Percentiles rank a stretch among this genome's conserved stretches.
phyloP scores from a whole-genome alignment of 2,329 filamentous ascomycete genomes.

The Apiospora hydei region DNA sequence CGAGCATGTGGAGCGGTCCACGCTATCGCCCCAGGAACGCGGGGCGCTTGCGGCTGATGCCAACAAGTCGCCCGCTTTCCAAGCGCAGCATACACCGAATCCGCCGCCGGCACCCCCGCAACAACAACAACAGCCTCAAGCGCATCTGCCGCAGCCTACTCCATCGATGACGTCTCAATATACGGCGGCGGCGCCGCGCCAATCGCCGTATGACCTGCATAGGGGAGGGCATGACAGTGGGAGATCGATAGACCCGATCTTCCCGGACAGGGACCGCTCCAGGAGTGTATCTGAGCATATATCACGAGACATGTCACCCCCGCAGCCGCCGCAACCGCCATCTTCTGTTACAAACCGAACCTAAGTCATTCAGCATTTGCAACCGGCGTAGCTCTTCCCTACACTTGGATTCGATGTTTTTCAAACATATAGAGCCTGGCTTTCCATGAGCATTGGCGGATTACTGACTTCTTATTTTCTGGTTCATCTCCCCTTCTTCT shows the following conservation, averaged over 20 bases:
- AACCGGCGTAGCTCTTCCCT: conserved; percentile 6
- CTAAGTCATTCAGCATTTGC: neutral
- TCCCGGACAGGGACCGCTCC: conserved; percentile 42
- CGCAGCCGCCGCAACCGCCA: neutral
- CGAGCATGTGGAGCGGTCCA: conserved; percentile 41
- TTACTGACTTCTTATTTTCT: neutral
- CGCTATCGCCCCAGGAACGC: conserved; percentile 39
- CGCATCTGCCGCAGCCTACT: conserved; percentile 36
- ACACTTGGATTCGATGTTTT: neutral
- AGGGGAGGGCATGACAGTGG: conserved; percentile 26
- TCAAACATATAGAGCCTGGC: conserved; percentile 2
- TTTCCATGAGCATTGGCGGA: conserved; percentile 4
- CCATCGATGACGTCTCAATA: conserved; percentile 34
- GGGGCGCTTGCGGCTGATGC: conserved; percentile 34
- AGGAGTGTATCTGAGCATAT: conserved; percentile 40
- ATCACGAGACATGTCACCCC: conserved; percentile 23
- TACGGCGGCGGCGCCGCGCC: conserved; percentile 34
- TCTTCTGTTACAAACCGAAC: conserved; percentile 18
- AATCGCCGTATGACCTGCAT: conserved; percentile 35
- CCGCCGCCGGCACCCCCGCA: neutral
- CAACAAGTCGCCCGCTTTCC: conserved; percentile 40
- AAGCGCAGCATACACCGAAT: conserved; percentile 35
- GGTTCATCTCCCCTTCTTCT: neutral
- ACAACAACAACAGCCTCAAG: conserved; percentile 31
- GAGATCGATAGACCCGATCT: conserved; percentile 40